Base-by-base conservation (phyloP, 2,329 filamentous ascomycete genomes). In the Cylindrodendrum hubeiense region DNA sequence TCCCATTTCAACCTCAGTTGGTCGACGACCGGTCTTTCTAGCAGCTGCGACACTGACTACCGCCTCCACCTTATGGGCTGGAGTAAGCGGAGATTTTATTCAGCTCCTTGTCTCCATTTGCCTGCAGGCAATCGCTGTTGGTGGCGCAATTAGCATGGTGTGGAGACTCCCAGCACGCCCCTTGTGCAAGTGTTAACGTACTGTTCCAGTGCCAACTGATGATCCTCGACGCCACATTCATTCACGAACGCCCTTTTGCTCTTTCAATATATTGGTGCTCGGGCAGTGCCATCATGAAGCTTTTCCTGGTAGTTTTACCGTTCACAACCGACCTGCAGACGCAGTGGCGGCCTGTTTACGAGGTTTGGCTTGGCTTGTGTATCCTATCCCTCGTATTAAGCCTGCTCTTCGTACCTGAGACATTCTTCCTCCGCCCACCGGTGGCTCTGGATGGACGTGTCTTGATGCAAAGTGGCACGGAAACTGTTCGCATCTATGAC, bases 381-480 rank as follows among this genome's bases (percentile, higher is more conserved):
- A 26, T 57, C 17, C 8, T 57, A 2, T n/a, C n/a, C n/a, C n/a
- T n/a, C n/a, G n/a, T n/a, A n/a, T n/a, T n/a, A n/a, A n/a, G n/a
- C n/a, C n/a, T n/a, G n/a, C n/a, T 39, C 33, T 57, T 26, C n/a
- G 28, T 57, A 5, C 54, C 54, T 9, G 54, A 57, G 54, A 57
- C 54, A 15, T 57, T 37, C 22, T 57, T 57, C 17, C 19, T 57
- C 21, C 54, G 54, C 19, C 54, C 54, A 17, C 28, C 54, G 15
- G 28, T 57, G 21, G 54, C 54, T 21, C 33, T 57, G 9, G 54
- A 57, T 8, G 54, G 54, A 3, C 54, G 54, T 30, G 21, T 57
- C 8, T 28, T 57, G 43, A 43, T 57, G 10, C 54, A 57, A 37
- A 33, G 22, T n/a, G 54, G 41, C 15, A 39, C 54, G 4, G 54